Base-by-base conservation (phyloP, 441 rosid genomes). In the Populus hybrid region DNA sequence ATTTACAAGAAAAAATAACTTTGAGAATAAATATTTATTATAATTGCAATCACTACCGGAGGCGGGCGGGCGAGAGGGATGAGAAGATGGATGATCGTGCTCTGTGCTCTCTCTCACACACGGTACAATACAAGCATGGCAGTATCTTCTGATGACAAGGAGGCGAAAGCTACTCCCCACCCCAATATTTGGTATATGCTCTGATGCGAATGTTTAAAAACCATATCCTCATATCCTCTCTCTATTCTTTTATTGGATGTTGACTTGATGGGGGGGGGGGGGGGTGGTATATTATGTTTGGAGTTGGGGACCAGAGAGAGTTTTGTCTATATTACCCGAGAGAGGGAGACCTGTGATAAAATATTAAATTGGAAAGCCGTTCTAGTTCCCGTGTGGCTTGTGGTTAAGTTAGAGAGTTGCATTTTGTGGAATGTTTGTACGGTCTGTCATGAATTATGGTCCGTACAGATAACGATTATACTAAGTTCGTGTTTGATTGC, bases 181-280 rank as follows among this genome's bases (percentile, higher is more conserved):
- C 23, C 9, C 9, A 26, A 32, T 57, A 9, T 67, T 70, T 75
- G 71, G 59, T 72, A 53, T 32, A 19, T 79, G 69, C 32, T 23
- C 9, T 67, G 18, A 59, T 38, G 64, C 57, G 70, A 72, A 11
- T 7, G 4, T 78, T 71, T 34, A 34, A 34, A 61, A 6, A 21
- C 16, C 23, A 23, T 23, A 23, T 23, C 23, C 23, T 23, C 57
- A 30, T 50, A 14, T 21, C 34, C 24, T 35, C 28, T 35, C 28
- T 61, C 7, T 50, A 18, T 69, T 74, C 19, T 50, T 5, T 76
- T 74, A 14, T 64, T 66, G 28, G 75, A 63, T 69, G 66, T 67
- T 67, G 9, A 16, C 46, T 28, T 28, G 30, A 28, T 28, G 0
- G 30, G 30, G 14, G 23, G 35, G 57, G 34, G 4, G 40, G 30